Evolutionary conservation across 495 filamentous ascomycete species (phyloP), one percentile per base, ranked within the genome.

Genomic region (Lasiosphaeriaceae sp.): DNA sequence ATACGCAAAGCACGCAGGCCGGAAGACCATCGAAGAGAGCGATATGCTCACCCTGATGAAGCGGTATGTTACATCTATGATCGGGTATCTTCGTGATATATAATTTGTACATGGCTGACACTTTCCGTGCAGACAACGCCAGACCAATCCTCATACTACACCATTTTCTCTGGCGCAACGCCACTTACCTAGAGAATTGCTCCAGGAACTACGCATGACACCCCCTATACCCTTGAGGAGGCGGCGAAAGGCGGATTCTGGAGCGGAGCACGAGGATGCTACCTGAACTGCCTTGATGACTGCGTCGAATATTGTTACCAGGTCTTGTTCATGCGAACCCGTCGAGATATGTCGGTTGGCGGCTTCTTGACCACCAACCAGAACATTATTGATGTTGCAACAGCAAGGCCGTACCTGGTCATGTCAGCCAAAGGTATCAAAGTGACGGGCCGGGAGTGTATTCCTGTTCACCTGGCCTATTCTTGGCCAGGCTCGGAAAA

Each of bases 341-440:
- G 81, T 44, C 86, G 82, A 41, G 86, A 66, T 35, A 88, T 80
- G 64, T 90, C 86, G 31, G 85, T 82, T 3, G 91, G 83, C 23
- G 90, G 86, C 71, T 92, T 96, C 59, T 85, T 87, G 41, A 96
- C 80, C 47, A 98, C 82, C 86, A 96, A 89, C 80, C 86, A 96
- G 62, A 98, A 78, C 94, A 98, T 98, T 59, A 97, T 80, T 2
- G 90, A 83, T 24, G 94, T 98, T 57, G 92, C 92, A 20, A 87
- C 67, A 35, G 86, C 86, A 26, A 98, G 80, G 45, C 90, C 90
- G 67, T 92, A 98, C 92, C 92, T 97, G 34, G 23, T 17, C 3
- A 43, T 9, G 58, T 62, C 48, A 56, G 47, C n/a, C 37, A 45
- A 3, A 31, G 3, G 3, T 31, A 31, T 31, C 3, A 31, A 31